These are phyloP conservation scores for Macrolepiota albuminosa DNA, from an alignment of 768 basidiomycete species.

Conservation along the genomic window DNA sequence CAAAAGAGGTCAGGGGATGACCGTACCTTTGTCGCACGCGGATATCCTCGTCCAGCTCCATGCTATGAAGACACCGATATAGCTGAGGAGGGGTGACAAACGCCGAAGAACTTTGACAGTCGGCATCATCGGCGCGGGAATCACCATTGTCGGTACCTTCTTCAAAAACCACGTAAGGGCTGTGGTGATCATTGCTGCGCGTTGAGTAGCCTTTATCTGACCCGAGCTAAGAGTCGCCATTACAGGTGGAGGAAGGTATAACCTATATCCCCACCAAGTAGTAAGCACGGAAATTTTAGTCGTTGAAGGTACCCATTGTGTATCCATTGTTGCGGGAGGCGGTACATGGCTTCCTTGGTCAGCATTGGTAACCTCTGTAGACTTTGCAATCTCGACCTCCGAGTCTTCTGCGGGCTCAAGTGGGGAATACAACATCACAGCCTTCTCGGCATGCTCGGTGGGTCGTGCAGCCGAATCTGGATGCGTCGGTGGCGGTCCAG, in stretches of 20 bases:
- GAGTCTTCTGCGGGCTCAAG: constrained; percentile 59
- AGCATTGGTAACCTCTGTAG: constrained; percentile 40
- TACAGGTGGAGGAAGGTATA: constrained; percentile 75
- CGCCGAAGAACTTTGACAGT: constrained; percentile 56
- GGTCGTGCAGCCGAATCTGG: constrained; percentile 5
- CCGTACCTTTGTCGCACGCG: constrained; percentile 60
- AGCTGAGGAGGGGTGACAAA: constrained; percentile 61
- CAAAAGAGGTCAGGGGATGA: neutral
- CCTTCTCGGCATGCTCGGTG: constrained; percentile 42
- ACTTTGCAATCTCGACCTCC: constrained; percentile 64
- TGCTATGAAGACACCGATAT: constrained; percentile 71
- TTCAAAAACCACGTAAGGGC: constrained; percentile 70
- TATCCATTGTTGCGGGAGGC: constrained; percentile 21
- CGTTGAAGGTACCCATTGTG: constrained; percentile 67
- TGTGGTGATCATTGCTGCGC: constrained; percentile 69
- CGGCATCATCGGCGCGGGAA: constrained; percentile 58
- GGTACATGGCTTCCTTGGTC: constrained; percentile 22
- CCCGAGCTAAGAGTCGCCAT: constrained; percentile 58
- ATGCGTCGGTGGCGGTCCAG: constrained; percentile 11
- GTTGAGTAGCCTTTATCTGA: constrained; percentile 64
- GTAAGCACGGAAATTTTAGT: constrained; percentile 71
- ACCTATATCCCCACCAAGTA: constrained; percentile 77
- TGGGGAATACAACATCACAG: constrained; percentile 75
- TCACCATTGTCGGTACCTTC: constrained; percentile 51
- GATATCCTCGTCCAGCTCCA: constrained; percentile 75